phyloP scores from a whole-genome alignment of 2,329 filamentous ascomycete genomes.

The Trichoderma brevicompactum region DNA sequence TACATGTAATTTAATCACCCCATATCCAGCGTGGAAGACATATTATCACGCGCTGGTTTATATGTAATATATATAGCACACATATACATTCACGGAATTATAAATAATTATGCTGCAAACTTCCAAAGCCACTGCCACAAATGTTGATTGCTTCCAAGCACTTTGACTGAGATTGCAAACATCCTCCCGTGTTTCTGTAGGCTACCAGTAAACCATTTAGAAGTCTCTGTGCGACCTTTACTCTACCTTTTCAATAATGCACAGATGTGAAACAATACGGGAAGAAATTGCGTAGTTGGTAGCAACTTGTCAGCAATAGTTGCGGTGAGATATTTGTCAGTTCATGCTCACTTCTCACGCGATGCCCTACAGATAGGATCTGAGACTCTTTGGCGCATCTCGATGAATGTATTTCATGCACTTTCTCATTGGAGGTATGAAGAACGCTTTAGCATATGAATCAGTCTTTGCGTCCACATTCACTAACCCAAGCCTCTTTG shows the following conservation, averaged over 20 bases:
- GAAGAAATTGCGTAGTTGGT: too few relatives aligned
- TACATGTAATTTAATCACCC: slow-evolving; percentile 12
- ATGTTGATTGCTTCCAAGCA: not conserved
- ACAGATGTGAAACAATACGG: not conserved
- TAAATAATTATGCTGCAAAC: not conserved
- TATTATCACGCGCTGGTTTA: too few relatives aligned
- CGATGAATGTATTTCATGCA: too few relatives aligned
- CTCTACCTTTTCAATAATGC: not conserved
- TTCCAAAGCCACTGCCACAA: not conserved
- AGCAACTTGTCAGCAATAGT: not conserved
- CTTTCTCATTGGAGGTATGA: too few relatives aligned
- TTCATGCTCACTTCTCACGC: not conserved
- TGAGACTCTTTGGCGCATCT: too few relatives aligned
- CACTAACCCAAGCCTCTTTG: too few relatives aligned
- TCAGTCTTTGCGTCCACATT: too few relatives aligned
- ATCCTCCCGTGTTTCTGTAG: slow-evolving; percentile 16
- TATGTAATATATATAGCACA: not conserved
- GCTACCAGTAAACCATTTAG: not conserved
- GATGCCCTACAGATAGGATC: too few relatives aligned
- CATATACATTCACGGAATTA: not conserved
- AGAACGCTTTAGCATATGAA: too few relatives aligned
- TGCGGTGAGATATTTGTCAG: not conserved
- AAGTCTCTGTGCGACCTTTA: not conserved
- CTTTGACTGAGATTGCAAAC: not conserved
- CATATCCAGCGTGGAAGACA: not conserved